Percentiles rank a stretch among this genome's conserved stretches.
Conservation (phyloP, 2,329 filamentous ascomycete genomes). For the Rosellinia necatrix region DNA sequence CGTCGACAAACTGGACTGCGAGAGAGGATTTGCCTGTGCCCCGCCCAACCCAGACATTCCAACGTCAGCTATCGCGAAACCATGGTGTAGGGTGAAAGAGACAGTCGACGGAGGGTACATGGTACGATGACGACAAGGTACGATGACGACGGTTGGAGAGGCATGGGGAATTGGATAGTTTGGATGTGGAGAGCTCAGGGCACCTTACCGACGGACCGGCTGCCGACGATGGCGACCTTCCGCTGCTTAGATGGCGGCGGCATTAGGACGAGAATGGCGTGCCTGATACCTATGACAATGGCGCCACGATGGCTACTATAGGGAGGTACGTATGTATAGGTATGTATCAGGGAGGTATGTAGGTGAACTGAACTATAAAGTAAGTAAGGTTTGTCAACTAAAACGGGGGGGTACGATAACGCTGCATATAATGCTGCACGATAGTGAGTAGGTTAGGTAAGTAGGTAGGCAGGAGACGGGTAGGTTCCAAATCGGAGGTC, state of each 20-base stretch:
- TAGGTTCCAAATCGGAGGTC: not conserved
- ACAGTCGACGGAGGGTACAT: too few species aligned
- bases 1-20: conserved; percentile 95
- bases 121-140: too few species aligned
- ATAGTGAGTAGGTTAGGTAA: not conserved
- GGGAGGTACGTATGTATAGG: too few species aligned
- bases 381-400: conserved; percentile 13
- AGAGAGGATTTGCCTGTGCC: conserved; percentile 89
- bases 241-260: conserved; percentile 72
- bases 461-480: not conserved
- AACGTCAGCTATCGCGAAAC: conserved; percentile 5
- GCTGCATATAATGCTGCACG: too few species aligned
- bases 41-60: conserved; percentile 16
- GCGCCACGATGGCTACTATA: conserved; percentile 16
- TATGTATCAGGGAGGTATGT: too few species aligned
- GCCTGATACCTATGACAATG: not conserved
- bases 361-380: not conserved
- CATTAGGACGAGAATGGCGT: conserved; percentile 49
- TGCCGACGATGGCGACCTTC: conserved; percentile 83
- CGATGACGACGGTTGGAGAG: not conserved
- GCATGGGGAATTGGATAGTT: not conserved
- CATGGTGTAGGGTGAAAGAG: not conserved
- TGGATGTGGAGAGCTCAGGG: not conserved
- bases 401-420: not conserved
- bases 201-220: conserved; percentile 74